Base-by-base conservation (phyloP, 2,329 filamentous ascomycete genomes). In the Fusarium sp. region DNA sequence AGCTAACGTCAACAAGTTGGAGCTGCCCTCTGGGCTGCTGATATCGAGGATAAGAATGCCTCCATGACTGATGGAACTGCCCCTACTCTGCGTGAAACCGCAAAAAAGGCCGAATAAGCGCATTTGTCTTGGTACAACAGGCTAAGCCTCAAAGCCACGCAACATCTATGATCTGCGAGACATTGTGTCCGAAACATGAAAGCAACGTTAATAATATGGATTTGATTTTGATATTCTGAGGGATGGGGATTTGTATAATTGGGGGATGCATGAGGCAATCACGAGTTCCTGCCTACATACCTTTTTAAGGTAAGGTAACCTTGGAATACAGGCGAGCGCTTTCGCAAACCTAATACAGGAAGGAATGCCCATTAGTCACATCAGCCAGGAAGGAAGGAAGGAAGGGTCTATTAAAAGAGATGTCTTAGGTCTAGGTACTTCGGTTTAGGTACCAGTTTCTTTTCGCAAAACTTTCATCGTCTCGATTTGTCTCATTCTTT, bases 1-100 rank as follows among this genome's bases (percentile, higher is more conserved):
- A 64, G 32, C 69, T 79, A 50, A 79, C 60, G 11, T 28, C 8
- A 26, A 36, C 4, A 26, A 91, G 94, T 97, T 66, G 96, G 95
- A 13, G 96, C 95, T 61, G 96, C 96, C 13, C 85, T 98, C n/a
- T 98, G 95, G 95, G 95, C 96, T 45, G 93, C 94, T 24, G 95
- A 97, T 81, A 89, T 97, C 66, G 94, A 97, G 81, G 81, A 83
- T 34, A 86, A 87, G 75, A 84, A 85, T 63, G 85, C 82, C 15
- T 81, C 82, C 45, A 88, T 89, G 86, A 83, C 84, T 15, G 79
- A 84, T 59, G 82, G 84, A 68, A 89, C 87, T 20, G 87, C 87
- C n/a, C 87, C 87, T 3, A 82, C 79, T 20, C 79, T 89, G 48
- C 83, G 86, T 50, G 85, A 88, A 72, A 81, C 84, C 47, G 87